Percentiles rank a stretch among this genome's conserved stretches.
These are phyloP conservation scores for Colletotrichum acutatum DNA, from an alignment of 2,329 filamentous ascomycete genomes.

Conservation along the genomic window DNA sequence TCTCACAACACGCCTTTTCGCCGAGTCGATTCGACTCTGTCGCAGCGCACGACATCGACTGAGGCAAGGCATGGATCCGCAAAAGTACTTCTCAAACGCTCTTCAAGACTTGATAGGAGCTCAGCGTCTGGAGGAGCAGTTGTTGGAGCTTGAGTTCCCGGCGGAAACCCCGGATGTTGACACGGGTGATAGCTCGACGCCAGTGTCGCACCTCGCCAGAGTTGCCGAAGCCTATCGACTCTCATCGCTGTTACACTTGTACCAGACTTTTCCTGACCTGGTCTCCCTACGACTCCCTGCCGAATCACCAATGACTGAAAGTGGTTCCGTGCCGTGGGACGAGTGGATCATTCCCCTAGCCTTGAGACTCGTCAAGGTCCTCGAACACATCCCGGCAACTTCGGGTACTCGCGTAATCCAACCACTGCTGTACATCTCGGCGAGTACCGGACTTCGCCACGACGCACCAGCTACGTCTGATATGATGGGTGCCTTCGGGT, in stretches of 20 bases:
- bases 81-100: slow-evolving; percentile 39
- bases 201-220: slow-evolving; percentile 44
- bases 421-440: slow-evolving; percentile 50
- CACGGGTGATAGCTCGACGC: slow-evolving; percentile 43
- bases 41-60: slow-evolving; percentile 45
- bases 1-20: slow-evolving; percentile 45
- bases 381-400: slow-evolving; percentile 47
- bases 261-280: slow-evolving; percentile 51
- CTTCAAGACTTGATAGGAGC: slow-evolving; percentile 47
- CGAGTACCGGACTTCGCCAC: slow-evolving; percentile 47
- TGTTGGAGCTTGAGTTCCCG: slow-evolving; percentile 45
- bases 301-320: slow-evolving; percentile 27
- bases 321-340: slow-evolving; percentile 44
- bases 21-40: slow-evolving; percentile 48
- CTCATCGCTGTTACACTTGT: slow-evolving; percentile 50
- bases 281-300: slow-evolving; percentile 43
- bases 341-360: slow-evolving; percentile 50
- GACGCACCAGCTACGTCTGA: slow-evolving; percentile 26
- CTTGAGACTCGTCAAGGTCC: slow-evolving; percentile 45
- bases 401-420: slow-evolving; percentile 51
- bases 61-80: slow-evolving; percentile 39
- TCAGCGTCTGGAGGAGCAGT: slow-evolving; percentile 46
- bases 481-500: slow-evolving; percentile 9
- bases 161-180: slow-evolving; percentile 38
- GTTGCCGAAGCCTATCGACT: slow-evolving; percentile 52